Conservation (phyloP, 441 rosid species). For the Daphne laureola region DNA sequence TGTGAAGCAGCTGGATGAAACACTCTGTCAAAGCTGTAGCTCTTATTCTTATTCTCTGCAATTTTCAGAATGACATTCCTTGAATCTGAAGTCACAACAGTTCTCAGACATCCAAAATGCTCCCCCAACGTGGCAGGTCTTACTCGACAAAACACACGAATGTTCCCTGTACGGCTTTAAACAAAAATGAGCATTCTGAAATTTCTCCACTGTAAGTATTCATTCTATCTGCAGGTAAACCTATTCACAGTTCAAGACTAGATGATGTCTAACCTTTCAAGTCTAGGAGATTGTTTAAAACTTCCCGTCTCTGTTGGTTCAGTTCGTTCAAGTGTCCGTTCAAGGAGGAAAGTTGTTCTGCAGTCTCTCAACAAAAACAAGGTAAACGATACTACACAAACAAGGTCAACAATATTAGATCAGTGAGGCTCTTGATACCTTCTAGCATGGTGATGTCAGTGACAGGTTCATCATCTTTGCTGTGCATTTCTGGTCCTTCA, state of each 20-base stretch:
- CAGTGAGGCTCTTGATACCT: slow-evolving; percentile 16
- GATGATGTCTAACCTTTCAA: slow-evolving; percentile 51
- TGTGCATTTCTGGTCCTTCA: slow-evolving; percentile 12
- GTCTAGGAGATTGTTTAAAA: slow-evolving; percentile 60
- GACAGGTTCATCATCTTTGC: slow-evolving; percentile 23
- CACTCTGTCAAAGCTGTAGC: slow-evolving; percentile 57
- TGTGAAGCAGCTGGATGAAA: slow-evolving; percentile 60
- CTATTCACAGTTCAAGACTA: neutral
- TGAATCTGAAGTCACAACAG: slow-evolving; percentile 41
- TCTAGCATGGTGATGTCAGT: slow-evolving; percentile 20
- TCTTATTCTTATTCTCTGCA: slow-evolving; percentile 37
- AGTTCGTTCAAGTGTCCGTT: slow-evolving; percentile 32
- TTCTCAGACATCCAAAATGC: slow-evolving; percentile 21
- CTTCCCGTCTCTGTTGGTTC: slow-evolving; percentile 48
- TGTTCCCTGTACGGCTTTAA: slow-evolving; percentile 44
- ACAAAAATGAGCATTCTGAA: neutral
- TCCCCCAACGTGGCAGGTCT: slow-evolving; percentile 32
- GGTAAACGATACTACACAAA: neutral
- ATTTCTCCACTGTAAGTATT: neutral
- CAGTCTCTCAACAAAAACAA: slow-evolving; percentile 10
- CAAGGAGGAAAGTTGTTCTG: slow-evolving; percentile 48
- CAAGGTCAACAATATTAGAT: neutral
- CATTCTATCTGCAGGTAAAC: neutral
- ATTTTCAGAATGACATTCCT: slow-evolving; percentile 39
- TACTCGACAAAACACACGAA: slow-evolving; percentile 78